Evolutionary conservation across 1,284 basidiomycete genomes (phyloP).

Genomic region (Austropuccinia psidii): DNA sequence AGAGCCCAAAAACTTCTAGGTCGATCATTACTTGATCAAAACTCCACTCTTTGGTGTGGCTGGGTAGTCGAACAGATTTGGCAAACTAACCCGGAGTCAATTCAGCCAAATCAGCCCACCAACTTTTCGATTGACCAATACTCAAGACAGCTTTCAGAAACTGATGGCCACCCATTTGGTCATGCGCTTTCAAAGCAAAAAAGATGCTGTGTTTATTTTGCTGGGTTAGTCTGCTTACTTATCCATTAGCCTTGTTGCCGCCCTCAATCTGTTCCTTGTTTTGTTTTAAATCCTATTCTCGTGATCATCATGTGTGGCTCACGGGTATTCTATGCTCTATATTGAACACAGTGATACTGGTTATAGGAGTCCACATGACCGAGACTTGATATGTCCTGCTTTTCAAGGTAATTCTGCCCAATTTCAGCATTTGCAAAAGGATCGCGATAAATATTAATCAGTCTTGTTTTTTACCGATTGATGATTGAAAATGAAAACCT

Average conservation of each 20-base stretch:
- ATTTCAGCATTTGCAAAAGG: no score
- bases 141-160: background rate
- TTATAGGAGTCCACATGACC: slow-evolving; percentile 39
- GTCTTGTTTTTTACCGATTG: background rate
- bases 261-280: background rate
- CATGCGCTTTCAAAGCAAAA: background rate
- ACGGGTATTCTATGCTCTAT: background rate
- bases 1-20: no score
- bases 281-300: background rate
- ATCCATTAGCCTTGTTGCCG: background rate
- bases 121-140: background rate
- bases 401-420: slow-evolving; percentile 36
- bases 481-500: background rate
- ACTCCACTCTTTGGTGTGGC: slow-evolving; percentile 43
- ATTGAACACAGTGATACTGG: slow-evolving; percentile 42
- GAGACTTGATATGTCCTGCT: slow-evolving; percentile 42
- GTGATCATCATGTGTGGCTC: no score
- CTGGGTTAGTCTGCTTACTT: slow-evolving; percentile 1
- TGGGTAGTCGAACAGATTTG: slow-evolving; percentile 43
- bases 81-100: background rate
- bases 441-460: no score
- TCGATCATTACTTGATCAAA: slow-evolving; percentile 40
- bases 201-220: slow-evolving; percentile 30
- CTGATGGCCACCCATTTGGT: background rate
- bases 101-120: background rate